phyloP scores from a whole-genome alignment of 1,139 yeast species.

The Saccharomyces hybrid region DNA sequence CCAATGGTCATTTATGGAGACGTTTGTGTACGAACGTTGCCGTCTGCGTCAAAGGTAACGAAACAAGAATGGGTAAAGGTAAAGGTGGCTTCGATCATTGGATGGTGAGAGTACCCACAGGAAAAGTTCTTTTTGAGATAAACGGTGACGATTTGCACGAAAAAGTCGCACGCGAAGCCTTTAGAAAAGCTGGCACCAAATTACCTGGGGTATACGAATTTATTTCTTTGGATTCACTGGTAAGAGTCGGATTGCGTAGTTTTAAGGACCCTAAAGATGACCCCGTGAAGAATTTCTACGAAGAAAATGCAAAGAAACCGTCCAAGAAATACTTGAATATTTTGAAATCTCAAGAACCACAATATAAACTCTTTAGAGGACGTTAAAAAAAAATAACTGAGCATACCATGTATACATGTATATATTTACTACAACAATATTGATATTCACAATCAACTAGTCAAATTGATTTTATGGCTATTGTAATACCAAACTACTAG shows the following conservation, averaged over 20 bases:
- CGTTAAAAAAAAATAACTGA: constrained; percentile 34
- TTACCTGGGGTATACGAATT: constrained; percentile 91
- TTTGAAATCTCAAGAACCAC: constrained; percentile 42
- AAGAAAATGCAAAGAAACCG: constrained; percentile 52
- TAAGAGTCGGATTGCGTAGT: constrained; percentile 61
- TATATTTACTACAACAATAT: constrained; percentile 9
- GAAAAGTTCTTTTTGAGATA: constrained; percentile 84
- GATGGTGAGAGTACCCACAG: constrained; percentile 95
- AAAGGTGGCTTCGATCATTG: constrained; percentile 96
- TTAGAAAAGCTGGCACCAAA: constrained; percentile 85
- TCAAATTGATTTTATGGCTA: too few relatives aligned
- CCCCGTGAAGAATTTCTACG: constrained; percentile 45
- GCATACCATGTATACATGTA: constrained; percentile 1
- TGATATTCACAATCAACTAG: constrained; percentile 2
- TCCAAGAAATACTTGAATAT: constrained; percentile 51
- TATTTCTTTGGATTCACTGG: constrained; percentile 54
- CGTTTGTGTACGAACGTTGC: constrained; percentile 81
- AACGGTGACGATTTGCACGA: constrained; percentile 68
- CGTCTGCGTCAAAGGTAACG: constrained; percentile 94
- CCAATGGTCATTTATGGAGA: constrained; percentile 61
- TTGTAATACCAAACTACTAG: neutral
- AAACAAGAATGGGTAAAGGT: constrained; percentile 99
- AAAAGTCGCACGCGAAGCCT: constrained; percentile 82
- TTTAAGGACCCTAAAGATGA: constrained; percentile 38
- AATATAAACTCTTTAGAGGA: constrained; percentile 49